These are phyloP conservation scores for Didymella lethalis DNA, from an alignment of 2,329 filamentous ascomycete species.

Conservation along the genomic window DNA sequence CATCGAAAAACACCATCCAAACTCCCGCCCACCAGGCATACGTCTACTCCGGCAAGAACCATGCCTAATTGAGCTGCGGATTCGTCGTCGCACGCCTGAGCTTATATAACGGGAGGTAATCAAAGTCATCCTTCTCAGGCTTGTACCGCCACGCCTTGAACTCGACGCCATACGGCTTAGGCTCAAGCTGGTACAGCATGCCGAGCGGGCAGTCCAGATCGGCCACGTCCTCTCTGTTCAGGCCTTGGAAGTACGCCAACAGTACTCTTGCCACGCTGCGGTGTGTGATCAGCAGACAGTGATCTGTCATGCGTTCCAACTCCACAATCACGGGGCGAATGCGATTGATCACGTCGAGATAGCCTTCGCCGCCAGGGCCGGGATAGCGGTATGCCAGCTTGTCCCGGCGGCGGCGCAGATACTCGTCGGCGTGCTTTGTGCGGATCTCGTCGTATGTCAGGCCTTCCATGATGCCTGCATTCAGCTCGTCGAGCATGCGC, in stretches of 20 bases:
- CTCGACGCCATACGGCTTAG: slow-evolving; percentile 96
- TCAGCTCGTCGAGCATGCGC: slow-evolving; percentile 97
- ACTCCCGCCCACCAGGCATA: neutral
- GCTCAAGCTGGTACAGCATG: slow-evolving; percentile 93
- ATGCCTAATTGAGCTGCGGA: slow-evolving; percentile 28
- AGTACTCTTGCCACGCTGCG: slow-evolving; percentile 91
- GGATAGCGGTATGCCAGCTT: slow-evolving; percentile 98
- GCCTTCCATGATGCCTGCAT: slow-evolving; percentile 91
- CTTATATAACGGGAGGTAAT: slow-evolving; percentile 84
- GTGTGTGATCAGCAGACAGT: slow-evolving; percentile 90
- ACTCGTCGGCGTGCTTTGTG: slow-evolving; percentile 80
- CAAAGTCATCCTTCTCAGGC: slow-evolving; percentile 77
- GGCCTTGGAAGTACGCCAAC: slow-evolving; percentile 94
- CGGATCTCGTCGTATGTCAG: slow-evolving; percentile 94
- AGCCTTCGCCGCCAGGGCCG: slow-evolving; percentile 93
- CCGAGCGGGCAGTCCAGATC: slow-evolving; percentile 93
- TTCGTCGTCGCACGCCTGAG: slow-evolving; percentile 63
- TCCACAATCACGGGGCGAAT: slow-evolving; percentile 95
- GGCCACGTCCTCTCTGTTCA: slow-evolving; percentile 89
- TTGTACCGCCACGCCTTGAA: slow-evolving; percentile 97
- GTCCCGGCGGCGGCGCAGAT: slow-evolving; percentile 77
- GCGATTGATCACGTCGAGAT: slow-evolving; percentile 95
- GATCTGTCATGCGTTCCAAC: slow-evolving; percentile 95
- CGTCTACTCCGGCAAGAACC: slow-evolving; percentile 8
- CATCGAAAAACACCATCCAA: slow-evolving; percentile 4